Evolutionary conservation across 1,284 basidiomycete species (phyloP).

Genomic region (Pyrrhoderma noxium): DNA sequence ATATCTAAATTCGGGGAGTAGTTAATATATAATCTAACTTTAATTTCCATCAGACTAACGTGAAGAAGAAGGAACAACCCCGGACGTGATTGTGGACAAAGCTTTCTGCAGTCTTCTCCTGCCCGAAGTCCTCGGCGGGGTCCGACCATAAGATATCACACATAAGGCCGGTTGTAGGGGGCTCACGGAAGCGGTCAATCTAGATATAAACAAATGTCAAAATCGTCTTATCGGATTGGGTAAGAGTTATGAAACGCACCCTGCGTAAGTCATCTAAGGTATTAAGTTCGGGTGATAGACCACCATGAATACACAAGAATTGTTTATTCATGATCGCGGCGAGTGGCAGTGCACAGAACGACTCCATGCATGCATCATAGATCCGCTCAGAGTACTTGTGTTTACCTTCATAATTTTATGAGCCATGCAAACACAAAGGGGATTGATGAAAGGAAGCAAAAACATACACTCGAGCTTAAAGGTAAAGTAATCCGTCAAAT

Average conservation of each 20-base stretch:
- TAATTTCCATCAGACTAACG: conserved; percentile 41
- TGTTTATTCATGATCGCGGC: conserved; percentile 98
- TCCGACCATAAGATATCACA: conserved; percentile 95
- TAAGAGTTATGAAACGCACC: conserved; percentile 35
- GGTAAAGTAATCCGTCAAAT: conserved; percentile 83
- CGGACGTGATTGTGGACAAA: conserved; percentile 92
- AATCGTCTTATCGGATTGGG: not conserved
- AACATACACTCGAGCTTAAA: conserved; percentile 84
- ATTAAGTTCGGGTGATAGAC: conserved; percentile 84
- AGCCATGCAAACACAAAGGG: not conserved
- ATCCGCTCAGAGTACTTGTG: conserved; percentile 90
- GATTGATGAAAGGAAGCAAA: not conserved
- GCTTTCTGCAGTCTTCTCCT: conserved; percentile 79
- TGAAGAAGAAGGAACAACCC: conserved; percentile 96
- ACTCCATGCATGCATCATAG: conserved; percentile 90
- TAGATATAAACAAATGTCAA: conserved; percentile 26
- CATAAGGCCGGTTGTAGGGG: conserved; percentile 91
- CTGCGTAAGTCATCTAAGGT: conserved; percentile 84
- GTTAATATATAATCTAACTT: conserved; percentile 9
- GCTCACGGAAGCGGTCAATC: conserved; percentile 94
- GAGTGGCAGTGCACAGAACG: conserved; percentile 86
- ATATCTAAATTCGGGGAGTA: conserved; percentile 50
- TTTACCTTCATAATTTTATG: conserved; percentile 49
- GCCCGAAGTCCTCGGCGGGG: conserved; percentile 89
- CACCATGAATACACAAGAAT: conserved; percentile 93